Conservation (phyloP, 257 asterid genomes). For the Penstemon davidsonii region DNA sequence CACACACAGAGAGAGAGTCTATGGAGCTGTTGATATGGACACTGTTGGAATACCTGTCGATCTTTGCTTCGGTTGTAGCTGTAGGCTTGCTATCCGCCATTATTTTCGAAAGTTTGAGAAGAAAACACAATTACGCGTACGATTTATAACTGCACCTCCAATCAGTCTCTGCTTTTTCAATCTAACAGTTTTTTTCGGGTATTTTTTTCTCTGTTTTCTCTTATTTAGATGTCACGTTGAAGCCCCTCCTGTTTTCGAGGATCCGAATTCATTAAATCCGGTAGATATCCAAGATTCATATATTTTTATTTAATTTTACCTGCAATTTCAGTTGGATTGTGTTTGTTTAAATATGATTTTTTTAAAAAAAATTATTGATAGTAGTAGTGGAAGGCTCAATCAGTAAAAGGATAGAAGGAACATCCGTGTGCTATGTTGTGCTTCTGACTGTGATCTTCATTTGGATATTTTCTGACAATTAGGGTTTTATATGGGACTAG, state of each 20-base stretch:
- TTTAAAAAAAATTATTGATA: background rate
- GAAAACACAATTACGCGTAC: slow-evolving; percentile 64
- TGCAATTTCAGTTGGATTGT: background rate
- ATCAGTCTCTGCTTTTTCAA: slow-evolving; percentile 3
- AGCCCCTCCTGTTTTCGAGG: slow-evolving; percentile 77
- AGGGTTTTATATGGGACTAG: background rate
- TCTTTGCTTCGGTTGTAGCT: slow-evolving; percentile 45
- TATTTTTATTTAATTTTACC: background rate
- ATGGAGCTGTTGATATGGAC: slow-evolving; percentile 50
- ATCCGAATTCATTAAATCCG: slow-evolving; percentile 82
- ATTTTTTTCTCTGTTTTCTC: slow-evolving; percentile 13
- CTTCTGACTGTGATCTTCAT: background rate
- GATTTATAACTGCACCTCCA: slow-evolving; percentile 18
- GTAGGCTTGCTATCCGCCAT: slow-evolving; percentile 52
- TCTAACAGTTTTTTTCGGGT: background rate
- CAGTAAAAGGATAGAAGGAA: no score
- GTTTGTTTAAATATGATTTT: background rate
- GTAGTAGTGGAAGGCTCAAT: no score
- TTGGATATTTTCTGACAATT: background rate
- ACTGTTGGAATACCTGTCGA: slow-evolving; percentile 48
- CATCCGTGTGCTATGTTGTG: no score
- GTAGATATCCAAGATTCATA: slow-evolving; percentile 34
- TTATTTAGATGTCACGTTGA: slow-evolving; percentile 61
- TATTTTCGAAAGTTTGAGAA: slow-evolving; percentile 56
- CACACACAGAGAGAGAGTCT: background rate